A percentile compares a stretch with the other conserved stretches of the same genome.
phyloP scores from a whole-genome alignment of 2,329 filamentous ascomycete genomes.

The Phaeosphaeria sp. region DNA sequence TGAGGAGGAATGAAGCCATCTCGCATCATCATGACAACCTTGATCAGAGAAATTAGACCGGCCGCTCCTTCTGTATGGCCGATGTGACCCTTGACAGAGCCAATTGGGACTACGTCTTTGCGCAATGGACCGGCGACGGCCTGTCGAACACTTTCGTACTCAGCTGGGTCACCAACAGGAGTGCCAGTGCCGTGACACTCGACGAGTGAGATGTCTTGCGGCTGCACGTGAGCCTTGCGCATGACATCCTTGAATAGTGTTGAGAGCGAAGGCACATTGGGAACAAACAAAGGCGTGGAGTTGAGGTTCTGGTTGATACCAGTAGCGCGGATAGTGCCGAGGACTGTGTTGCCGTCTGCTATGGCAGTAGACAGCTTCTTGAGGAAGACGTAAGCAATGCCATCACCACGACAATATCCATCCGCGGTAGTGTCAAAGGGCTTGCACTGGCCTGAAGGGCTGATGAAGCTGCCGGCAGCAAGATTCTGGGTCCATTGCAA shows the following conservation, averaged over 20 bases:
- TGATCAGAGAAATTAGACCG: constrained; percentile 30
- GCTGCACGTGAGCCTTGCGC: constrained; percentile 5
- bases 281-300: constrained; percentile 13
- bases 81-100: constrained; percentile 40
- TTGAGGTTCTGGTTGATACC: constrained; percentile 21
- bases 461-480: constrained; percentile 50
- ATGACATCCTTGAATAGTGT: constrained; percentile 16
- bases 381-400: constrained; percentile 56
- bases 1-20: constrained; percentile 26
- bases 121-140: background rate
- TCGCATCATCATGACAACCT: constrained; percentile 36
- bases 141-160: constrained; percentile 23
- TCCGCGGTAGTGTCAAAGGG: constrained; percentile 49
- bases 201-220: constrained; percentile 10
- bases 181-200: constrained; percentile 27
- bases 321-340: constrained; percentile 50
- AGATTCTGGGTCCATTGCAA: constrained; percentile 43
- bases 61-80: constrained; percentile 34
- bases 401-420: constrained; percentile 62
- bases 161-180: constrained; percentile 17
- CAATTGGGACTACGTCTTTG: constrained; percentile 20
- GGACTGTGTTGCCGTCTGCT: constrained; percentile 57
- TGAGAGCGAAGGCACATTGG: constrained; percentile 14
- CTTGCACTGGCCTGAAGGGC: constrained; percentile 55
- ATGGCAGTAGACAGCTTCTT: constrained; percentile 59